Conservation (phyloP, 495 filamentous ascomycete genomes). For the Aspergillus nidulans region DNA sequence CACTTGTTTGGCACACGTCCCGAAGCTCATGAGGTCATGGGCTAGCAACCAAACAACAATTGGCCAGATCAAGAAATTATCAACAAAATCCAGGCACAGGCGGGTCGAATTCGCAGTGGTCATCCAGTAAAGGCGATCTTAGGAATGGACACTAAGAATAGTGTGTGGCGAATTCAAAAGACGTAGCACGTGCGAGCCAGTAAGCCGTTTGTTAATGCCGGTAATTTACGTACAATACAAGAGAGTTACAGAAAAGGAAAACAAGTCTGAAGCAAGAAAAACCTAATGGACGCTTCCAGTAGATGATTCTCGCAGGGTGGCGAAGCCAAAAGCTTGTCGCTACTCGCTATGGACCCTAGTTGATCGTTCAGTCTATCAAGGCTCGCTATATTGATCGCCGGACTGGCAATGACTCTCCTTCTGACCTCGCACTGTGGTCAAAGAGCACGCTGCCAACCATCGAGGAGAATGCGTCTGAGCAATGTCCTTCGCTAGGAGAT, state of each 20-base stretch:
- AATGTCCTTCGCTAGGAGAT: background rate
- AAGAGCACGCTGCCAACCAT: background rate
- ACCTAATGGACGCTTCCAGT: background rate
- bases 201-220: background rate
- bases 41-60: background rate
- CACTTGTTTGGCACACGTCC: background rate
- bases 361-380: background rate
- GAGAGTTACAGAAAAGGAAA: background rate
- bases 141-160: slow-evolving; percentile 14
- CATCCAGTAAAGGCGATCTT: background rate
- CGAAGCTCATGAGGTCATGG: background rate
- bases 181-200: slow-evolving; percentile 8
- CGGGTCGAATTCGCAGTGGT: slow-evolving; percentile 5
- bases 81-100: slow-evolving; percentile 14
- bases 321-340: slow-evolving; percentile 11
- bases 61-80: slow-evolving; percentile 1
- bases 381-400: background rate
- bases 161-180: slow-evolving; percentile 14
- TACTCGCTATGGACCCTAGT: background rate
- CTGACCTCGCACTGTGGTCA: background rate
- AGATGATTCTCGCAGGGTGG: slow-evolving; percentile 1
- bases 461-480: background rate
- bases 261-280: background rate
- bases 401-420: background rate
- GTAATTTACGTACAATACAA: slow-evolving; percentile 12